Base-by-base conservation (phyloP, 2,329 filamentous ascomycete species). In the Xylariaceae sp. region DNA sequence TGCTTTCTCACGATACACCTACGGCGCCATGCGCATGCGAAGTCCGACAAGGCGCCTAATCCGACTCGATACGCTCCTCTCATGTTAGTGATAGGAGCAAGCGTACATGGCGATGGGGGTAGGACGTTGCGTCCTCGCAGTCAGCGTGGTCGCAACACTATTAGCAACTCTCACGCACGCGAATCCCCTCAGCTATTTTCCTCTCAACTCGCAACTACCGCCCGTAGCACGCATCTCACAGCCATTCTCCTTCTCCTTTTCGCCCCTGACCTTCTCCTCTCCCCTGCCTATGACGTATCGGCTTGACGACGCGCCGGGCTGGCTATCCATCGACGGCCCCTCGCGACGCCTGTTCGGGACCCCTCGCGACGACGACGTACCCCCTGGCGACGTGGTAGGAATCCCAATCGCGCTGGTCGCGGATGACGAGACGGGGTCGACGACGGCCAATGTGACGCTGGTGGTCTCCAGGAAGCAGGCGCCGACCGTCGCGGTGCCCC, bases 201-300 rank as follows among this genome's bases (percentile, higher is more conserved):
- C 91, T 0, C 80, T 96, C 72, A 96, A 95, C 73, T 87, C 90
- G 2, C 92, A 96, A 72, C 81, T 96, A 1, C 91, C 91, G 29
- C 88, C 89, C 2, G 88, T 93, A 50, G 91, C 90, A 19, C 83
- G 89, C 62, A 78, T 89, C 56, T 83, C 81, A 41, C 70, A 87
- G 65, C 78, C 80, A 2, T 95, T 91, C 72, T 82, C 79, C 9
- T 91, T 93, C 67, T 78, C 83, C 26, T 89, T 96, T 66, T 88
- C 89, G 9, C 73, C 79, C 16, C 85, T 86, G 40, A 96, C 91
- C 0, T 96, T 96, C 73, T 78, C 79, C 14, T 88, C 89, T 16
- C 72, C 75, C 42, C 74, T 75, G 10, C 68, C 77, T 42, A 81
- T 92, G 48, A 81, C 81, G 5, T 96, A 96, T 71, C 82, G 81